These are phyloP conservation scores for Boletus bicolor DNA, from an alignment of 768 basidiomycete species.

Conservation along the genomic window DNA sequence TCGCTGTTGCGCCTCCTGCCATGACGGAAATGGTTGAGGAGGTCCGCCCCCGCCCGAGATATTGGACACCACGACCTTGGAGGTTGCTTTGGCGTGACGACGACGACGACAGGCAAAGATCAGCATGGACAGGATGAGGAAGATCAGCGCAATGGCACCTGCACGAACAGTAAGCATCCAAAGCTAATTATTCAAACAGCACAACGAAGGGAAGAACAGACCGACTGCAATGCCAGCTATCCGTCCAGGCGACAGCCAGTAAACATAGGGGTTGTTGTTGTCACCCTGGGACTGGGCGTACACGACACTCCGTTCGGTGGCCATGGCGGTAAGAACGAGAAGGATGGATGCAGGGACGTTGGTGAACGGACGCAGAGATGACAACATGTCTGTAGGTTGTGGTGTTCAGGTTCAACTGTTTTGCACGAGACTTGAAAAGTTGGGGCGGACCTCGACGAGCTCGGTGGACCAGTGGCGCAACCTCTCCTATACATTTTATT, in stretches of 20 bases:
- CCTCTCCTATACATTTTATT: background rate
- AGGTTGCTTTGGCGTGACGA: background rate
- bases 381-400: background rate
- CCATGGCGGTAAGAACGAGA: constrained; percentile 7
- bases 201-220: constrained; percentile 3
- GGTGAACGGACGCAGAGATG: background rate
- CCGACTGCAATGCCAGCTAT: constrained; percentile 27
- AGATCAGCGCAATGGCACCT: constrained; percentile 12
- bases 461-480: background rate
- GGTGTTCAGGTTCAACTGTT: background rate
- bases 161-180: background rate
- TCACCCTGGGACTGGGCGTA: constrained; percentile 10
- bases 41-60: background rate
- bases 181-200: background rate
- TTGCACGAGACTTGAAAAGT: background rate
- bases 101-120: constrained; percentile 6
- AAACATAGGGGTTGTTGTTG: background rate
- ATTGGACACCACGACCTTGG: background rate
- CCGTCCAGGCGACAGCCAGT: constrained; percentile 26
- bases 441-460: background rate
- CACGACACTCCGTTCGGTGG: constrained; percentile 1
- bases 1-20: constrained; percentile 7
- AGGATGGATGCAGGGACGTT: background rate
- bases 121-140: constrained; percentile 8
- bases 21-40: constrained; percentile 1